Evolutionary conservation across 2,329 filamentous ascomycete genomes (phyloP).

Genomic region (Ambrosiella xylebori): DNA sequence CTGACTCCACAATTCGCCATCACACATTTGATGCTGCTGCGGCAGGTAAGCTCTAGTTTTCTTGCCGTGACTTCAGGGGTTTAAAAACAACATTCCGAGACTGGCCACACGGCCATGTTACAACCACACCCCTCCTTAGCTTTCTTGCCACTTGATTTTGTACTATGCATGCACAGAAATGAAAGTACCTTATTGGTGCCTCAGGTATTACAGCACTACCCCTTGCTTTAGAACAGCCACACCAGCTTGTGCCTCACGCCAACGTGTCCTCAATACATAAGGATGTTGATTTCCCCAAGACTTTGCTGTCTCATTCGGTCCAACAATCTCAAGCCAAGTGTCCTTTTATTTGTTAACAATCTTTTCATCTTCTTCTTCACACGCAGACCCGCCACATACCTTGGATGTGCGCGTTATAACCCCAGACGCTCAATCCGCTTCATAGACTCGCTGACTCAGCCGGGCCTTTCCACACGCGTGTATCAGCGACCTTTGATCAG

Average conservation of each 20-base stretch:
- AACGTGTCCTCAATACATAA: conserved; percentile 15
- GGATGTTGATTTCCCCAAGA: conserved; percentile 10
- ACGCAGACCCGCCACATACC: not conserved
- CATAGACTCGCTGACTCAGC: not conserved
- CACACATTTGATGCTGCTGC: not conserved
- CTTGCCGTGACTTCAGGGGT: conserved; percentile 8
- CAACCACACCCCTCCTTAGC: not conserved
- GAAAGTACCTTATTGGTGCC: conserved; percentile 10
- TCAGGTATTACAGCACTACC: conserved; percentile 5
- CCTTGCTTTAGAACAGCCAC: conserved; percentile 1
- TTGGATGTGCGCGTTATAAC: not conserved
- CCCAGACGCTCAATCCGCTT: not conserved
- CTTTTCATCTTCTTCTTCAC: not conserved
- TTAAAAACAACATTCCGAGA: not conserved
- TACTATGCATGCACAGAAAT: not conserved
- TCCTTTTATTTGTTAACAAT: conserved; percentile 4
- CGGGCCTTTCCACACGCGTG: too few relatives aligned
- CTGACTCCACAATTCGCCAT: not conserved
- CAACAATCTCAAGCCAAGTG: conserved; percentile 12
- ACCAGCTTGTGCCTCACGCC: not conserved
- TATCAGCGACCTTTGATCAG: too few relatives aligned
- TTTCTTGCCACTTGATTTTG: not conserved
- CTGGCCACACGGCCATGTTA: conserved; percentile 4
- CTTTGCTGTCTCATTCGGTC: not conserved
- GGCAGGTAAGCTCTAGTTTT: not conserved